A percentile compares a stretch with the other conserved stretches of the same genome.
phyloP scores from a whole-genome alignment of 345 rosid species.

The Mangifera indica region DNA sequence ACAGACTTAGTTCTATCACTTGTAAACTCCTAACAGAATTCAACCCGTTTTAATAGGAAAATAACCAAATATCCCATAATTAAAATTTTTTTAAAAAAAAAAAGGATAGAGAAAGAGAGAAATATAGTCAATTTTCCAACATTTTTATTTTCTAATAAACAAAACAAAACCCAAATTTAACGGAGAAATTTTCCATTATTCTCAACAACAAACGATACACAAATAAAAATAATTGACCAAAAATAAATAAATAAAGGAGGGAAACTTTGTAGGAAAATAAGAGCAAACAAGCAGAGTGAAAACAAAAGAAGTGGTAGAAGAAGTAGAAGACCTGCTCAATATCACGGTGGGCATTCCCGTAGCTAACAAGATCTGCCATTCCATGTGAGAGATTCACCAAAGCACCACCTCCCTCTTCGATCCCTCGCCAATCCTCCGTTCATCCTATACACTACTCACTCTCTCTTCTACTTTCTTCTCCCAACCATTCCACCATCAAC shows the following conservation, averaged over 20 bases:
- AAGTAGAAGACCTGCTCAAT: constrained; percentile 57
- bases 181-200: neutral
- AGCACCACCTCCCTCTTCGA: constrained; percentile 73
- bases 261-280: neutral
- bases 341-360: constrained; percentile 81
- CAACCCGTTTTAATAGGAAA: neutral
- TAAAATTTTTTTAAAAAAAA: neutral
- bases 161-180: neutral
- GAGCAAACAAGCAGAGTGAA: neutral
- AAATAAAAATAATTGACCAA: neutral
- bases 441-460: constrained; percentile 57
- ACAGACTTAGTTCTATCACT: too few relatives aligned
- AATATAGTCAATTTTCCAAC: neutral
- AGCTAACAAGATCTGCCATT: constrained; percentile 98
- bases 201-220: neutral
- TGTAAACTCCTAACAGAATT: too few relatives aligned
- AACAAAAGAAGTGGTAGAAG: neutral
- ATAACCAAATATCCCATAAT: neutral
- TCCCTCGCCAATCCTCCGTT: constrained; percentile 76
- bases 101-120: neutral
- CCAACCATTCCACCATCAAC: constrained; percentile 32
- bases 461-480: constrained; percentile 28
- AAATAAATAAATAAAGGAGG: neutral
- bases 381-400: constrained; percentile 80
- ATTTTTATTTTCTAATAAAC: neutral